Evolutionary conservation across 305 asterid genomes (phyloP).

Genomic region (Ajuga reptans): DNA sequence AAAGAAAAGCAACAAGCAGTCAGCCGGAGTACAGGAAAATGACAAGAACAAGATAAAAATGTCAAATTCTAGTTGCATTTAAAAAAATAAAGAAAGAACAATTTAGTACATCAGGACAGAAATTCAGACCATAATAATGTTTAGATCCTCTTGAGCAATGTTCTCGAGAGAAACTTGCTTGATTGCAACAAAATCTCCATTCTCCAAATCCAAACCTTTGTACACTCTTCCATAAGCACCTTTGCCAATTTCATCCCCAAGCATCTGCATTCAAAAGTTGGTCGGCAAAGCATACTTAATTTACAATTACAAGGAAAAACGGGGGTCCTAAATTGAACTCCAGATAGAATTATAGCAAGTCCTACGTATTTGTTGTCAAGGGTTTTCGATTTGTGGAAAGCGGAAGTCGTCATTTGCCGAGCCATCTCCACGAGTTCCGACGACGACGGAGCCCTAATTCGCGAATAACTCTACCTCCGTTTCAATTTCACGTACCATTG

Average conservation of each 20-base stretch:
- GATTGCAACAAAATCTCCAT: slow-evolving; percentile 95
- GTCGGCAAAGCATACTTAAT: neutral
- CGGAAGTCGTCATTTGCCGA: slow-evolving; percentile 65
- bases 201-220: slow-evolving; percentile 95
- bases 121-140: slow-evolving; percentile 61
- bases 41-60: neutral
- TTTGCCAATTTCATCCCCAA: slow-evolving; percentile 98
- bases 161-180: slow-evolving; percentile 95
- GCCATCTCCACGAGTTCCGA: slow-evolving; percentile 47
- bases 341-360: slow-evolving; percentile 1
- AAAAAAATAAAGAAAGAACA: neutral
- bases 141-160: slow-evolving; percentile 89
- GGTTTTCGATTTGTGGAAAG: slow-evolving; percentile 88
- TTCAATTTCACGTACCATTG: neutral
- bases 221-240: slow-evolving; percentile 98
- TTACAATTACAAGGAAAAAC: neutral
- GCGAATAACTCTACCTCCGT: slow-evolving; percentile 15
- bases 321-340: neutral
- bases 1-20: slow-evolving; percentile 29
- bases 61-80: neutral
- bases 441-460: slow-evolving; percentile 27
- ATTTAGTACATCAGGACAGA: slow-evolving; percentile 3
- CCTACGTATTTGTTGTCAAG: slow-evolving; percentile 90
- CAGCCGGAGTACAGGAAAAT: slow-evolving; percentile 23
- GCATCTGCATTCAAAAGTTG: slow-evolving; percentile 54